A percentile compares a stretch with the other conserved stretches of the same genome.
phyloP scores from a whole-genome alignment of 2,329 filamentous ascomycete species.

The Penicillium sp. region DNA sequence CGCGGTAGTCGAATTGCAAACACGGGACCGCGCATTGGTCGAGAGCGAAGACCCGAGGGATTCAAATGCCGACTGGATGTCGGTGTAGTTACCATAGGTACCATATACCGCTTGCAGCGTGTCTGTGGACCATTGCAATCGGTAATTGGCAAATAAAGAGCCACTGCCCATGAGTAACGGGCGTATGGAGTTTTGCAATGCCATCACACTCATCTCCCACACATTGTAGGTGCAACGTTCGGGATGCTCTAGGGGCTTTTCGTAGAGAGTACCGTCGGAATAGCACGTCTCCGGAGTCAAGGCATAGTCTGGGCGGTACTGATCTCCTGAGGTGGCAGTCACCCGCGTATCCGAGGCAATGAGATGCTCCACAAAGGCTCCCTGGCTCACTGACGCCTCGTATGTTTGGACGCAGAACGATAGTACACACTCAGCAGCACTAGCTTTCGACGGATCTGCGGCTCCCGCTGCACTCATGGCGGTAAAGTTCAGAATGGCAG shows the following conservation, averaged over 20 bases:
- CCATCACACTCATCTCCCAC: conserved; percentile 14
- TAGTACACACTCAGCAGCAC: conserved; percentile 19
- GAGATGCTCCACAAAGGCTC: conserved; percentile 14
- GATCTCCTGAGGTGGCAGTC: conserved; percentile 7
- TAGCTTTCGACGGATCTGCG: conserved; percentile 3
- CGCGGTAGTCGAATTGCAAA: conserved; percentile 10
- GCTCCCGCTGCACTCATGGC: conserved; percentile 16
- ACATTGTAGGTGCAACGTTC: conserved; percentile 18
- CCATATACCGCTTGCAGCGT: conserved; percentile 17
- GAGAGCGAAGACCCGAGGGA: conserved; percentile 16
- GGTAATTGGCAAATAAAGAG: conserved; percentile 14
- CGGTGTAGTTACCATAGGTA: conserved; percentile 14
- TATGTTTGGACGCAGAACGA: conserved; percentile 23
- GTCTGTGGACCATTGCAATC: conserved; percentile 18
- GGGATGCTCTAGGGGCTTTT: conserved; percentile 4
- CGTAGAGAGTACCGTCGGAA: conserved; percentile 9
- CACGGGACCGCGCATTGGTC: conserved; percentile 15
- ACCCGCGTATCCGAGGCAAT: conserved; percentile 7
- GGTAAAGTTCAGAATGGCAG: conserved; percentile 19
- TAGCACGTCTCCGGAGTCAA: conserved; percentile 21
- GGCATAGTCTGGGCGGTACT: conserved; percentile 1
- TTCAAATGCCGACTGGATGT: conserved; percentile 15
- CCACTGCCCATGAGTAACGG: conserved; percentile 16
- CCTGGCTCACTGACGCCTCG: conserved; percentile 12
- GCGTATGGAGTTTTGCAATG: conserved; percentile 16